These are phyloP conservation scores for Chlamydomonas sp. DNA, from an alignment of 139 green algal genomes.

Conservation along the genomic window DNA sequence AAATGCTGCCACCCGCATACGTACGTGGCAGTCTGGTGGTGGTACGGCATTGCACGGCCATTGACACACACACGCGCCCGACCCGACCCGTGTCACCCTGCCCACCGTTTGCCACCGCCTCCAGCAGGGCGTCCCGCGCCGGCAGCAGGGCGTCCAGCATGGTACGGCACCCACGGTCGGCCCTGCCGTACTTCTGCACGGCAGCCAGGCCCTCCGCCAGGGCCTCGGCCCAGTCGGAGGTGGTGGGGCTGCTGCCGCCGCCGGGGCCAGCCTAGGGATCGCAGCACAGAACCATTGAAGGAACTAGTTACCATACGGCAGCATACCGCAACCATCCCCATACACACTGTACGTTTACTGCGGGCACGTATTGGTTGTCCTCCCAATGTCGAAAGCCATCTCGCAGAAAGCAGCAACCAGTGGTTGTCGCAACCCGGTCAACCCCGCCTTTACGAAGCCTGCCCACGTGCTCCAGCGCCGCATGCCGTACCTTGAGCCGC, in stretches of 20 bases:
- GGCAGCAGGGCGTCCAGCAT: slow-evolving; percentile 87
- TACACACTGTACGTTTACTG: no score
- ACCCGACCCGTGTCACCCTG: neutral
- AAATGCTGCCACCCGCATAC: no score
- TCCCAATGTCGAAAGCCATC: no score
- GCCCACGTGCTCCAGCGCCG: no score
- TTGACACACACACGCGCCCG: neutral
- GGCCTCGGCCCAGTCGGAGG: slow-evolving; percentile 47
- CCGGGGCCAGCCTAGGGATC: no score
- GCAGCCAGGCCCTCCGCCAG: slow-evolving; percentile 65
- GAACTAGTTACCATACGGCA: no score
- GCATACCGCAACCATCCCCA: no score
- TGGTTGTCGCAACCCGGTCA: neutral
- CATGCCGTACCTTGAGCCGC: slow-evolving; percentile 6
- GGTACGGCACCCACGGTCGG: slow-evolving; percentile 69
- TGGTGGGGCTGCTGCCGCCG: neutral
- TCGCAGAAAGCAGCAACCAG: no score
- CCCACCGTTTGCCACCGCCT: slow-evolving; percentile 17
- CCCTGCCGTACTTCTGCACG: slow-evolving; percentile 77
- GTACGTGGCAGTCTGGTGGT: neutral
- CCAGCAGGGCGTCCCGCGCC: slow-evolving; percentile 47
- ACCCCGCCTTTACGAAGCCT: no score
- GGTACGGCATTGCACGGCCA: no score
- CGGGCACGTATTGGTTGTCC: no score
- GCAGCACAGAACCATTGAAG: no score